Evolutionary conservation across 306 rosid genomes (phyloP).

Genomic region (Ormosia semicastrata): DNA sequence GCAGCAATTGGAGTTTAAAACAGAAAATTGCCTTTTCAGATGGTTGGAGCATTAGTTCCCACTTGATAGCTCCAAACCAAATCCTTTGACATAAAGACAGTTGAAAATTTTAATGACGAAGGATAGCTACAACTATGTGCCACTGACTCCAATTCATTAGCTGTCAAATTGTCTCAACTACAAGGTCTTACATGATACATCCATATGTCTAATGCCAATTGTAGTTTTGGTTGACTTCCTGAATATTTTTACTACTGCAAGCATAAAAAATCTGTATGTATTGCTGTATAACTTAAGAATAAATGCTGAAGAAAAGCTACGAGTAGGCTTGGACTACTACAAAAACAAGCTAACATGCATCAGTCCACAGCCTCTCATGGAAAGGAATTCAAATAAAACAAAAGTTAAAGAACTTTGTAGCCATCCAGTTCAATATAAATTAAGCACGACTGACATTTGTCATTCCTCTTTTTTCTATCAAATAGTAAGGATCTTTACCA

Average conservation of each 20-base stretch:
- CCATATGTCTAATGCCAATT: neutral
- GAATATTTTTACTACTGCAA: neutral
- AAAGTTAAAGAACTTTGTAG: neutral
- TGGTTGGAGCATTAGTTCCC: neutral
- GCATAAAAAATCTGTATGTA: neutral
- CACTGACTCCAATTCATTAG: neutral
- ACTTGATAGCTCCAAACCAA: neutral
- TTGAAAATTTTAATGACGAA: neutral
- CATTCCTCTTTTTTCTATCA: neutral
- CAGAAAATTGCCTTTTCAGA: neutral
- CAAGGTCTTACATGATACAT: neutral
- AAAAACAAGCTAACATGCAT: slow-evolving; percentile 8
- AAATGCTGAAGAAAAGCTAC: neutral
- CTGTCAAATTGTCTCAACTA: neutral
- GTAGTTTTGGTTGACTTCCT: neutral
- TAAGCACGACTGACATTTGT: neutral
- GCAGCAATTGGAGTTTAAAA: neutral
- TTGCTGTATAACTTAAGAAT: slow-evolving; percentile 3
- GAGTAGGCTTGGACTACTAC: neutral
- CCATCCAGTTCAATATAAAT: neutral
- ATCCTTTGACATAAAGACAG: neutral
- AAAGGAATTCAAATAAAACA: slow-evolving; percentile 9
- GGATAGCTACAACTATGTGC: neutral
- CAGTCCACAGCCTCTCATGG: neutral
- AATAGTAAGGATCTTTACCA: slow-evolving; percentile 46